Percentiles rank a stretch among this genome's conserved stretches.
Evolutionary conservation across 2,329 filamentous ascomycete species (phyloP).

Genomic region (Beauveria asiatica): DNA sequence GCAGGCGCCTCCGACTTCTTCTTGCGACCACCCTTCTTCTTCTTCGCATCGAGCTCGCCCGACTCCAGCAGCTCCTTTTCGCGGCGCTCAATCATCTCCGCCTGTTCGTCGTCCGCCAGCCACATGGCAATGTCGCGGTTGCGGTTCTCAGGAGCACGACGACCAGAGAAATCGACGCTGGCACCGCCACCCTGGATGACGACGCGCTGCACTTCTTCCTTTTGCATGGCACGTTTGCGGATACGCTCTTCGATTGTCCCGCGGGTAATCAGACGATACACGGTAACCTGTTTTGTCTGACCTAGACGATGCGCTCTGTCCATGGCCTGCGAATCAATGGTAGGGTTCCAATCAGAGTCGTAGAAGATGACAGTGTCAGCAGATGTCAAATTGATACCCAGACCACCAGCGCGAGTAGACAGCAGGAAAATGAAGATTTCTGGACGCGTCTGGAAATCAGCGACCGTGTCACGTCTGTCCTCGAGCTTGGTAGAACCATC

Average conservation of each 20-base stretch:
- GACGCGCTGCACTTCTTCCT: conserved; percentile 96
- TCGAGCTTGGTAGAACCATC: conserved; percentile 97
- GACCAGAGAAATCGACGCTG: conserved; percentile 93
- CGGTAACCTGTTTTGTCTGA: conserved; percentile 90
- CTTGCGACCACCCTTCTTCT: conserved; percentile 52
- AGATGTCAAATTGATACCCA: conserved; percentile 94
- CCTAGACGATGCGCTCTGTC: conserved; percentile 96
- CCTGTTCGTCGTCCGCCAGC: conserved; percentile 95
- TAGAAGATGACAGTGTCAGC: conserved; percentile 99
- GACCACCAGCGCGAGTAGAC: conserved; percentile 90
- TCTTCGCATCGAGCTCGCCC: conserved; percentile 56
- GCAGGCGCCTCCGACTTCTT: conserved; percentile 46
- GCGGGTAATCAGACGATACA: conserved; percentile 93
- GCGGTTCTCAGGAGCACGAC: conserved; percentile 76
- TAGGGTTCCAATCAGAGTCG: conserved; percentile 98
- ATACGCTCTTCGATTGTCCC: conserved; percentile 98
- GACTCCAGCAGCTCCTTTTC: conserved; percentile 78
- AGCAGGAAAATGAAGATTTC: conserved; percentile 97
- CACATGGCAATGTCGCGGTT: conserved; percentile 99
- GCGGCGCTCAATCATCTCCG: conserved; percentile 84
- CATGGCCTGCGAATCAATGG: conserved; percentile 98
- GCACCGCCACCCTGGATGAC: conserved; percentile 89
- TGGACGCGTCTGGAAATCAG: conserved; percentile 88
- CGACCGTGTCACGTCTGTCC: conserved; percentile 90
- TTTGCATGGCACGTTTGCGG: conserved; percentile 90